Base-by-base conservation (phyloP, 2,329 filamentous ascomycete genomes). In the Talaromyces sp. region DNA sequence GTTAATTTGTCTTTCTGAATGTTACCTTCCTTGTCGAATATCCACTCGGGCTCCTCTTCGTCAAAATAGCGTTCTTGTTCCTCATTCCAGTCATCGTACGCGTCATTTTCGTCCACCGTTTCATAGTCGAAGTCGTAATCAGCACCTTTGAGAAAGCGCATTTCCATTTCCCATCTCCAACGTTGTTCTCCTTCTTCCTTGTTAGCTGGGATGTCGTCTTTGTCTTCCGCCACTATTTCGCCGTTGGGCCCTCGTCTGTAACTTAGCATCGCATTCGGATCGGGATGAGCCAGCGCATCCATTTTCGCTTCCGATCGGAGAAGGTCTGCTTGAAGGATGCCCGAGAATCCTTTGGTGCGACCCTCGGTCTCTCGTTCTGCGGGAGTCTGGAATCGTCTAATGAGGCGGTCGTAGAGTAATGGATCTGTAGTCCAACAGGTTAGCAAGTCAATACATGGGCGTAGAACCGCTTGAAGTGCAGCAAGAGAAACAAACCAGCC, bases 121-220 rank as follows among this genome's bases (percentile, higher is more conserved):
- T 72, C 76, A 73, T 96, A 97, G 67, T 94, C 89, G 71, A 96
- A 94, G 58, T 96, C 92, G 1, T 84, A 82, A 72, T 96, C 93
- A 5, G 84, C 84, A 0, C 93, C 93, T 22, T 83, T 80, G 34
- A 97, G 77, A 72, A 97, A 97, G 40, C 92, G 84, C 70, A 89
- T 81, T 38, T 86, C 85, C 80, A 96, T 87, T 71, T 90, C 91
- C 65, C 86, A 86, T 40, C 81, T 79, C 93, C 93, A 97, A 66
- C 87, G 83, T 67, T 84, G 81, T 60, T 82, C 79, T 0, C 89
- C 93, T 56, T 92, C 89, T 62, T 89, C 87, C 72, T 87, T 89
- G 36, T 76, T 88, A 71, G 77, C 75, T 2, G 85, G 83, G 31
- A 83, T 80, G 65, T 88, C 83, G 68, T 88, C 86, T 63, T 81